Evolutionary conservation across 2,329 filamentous ascomycete species (phyloP), one percentile per base, ranked within the genome.

Genomic region (Sporothrix euskadiensis): DNA sequence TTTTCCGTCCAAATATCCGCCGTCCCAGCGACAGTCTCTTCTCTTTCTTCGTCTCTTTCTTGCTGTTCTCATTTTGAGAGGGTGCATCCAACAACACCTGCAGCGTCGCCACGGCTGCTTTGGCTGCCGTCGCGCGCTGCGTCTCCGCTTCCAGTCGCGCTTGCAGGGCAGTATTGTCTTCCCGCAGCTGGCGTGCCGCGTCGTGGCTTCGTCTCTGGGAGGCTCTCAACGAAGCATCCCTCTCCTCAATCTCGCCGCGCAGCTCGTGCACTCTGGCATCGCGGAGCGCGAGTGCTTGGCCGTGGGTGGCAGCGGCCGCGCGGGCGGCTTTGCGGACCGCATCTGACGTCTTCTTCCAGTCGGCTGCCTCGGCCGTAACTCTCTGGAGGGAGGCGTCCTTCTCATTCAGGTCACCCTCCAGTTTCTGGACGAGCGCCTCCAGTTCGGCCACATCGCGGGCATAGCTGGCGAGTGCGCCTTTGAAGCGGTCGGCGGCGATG

Each of bases 401-500:
- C 4, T 39, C 61, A 2, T 30, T 49, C 57, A 80, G 78, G 52
- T 84, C 81, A 1, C 72, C 76, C 75, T 90, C 88, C 73, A 89
- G 79, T 4, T 80, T 78, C 74, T 83, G 80, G 26, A 89, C 85
- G 0, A 89, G 81, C 0, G 73, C 77, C 78, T 90, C 88, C 0
- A 90, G 82, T 77, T 88, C 85, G 0, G 44, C 44, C 14, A 49
- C 83, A 74, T 90, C 88, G 4, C 84, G 82, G 9, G 84, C 79
- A 77, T 90, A 90, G 1, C 83, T 83, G 26, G 85, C 84, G 0
- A 88, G 82, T 0, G 88, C 87, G 16, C 83, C 82, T 78, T 85
- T 84, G 19, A 90, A 83, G 1, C 87, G 80, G 71, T 85, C 82
- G 19, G 88, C 83, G 32, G 83, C 84, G 1, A 84, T 76, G 69